Base-by-base conservation (phyloP, 768 basidiomycete genomes). In the Cubamyces lactineus region DNA sequence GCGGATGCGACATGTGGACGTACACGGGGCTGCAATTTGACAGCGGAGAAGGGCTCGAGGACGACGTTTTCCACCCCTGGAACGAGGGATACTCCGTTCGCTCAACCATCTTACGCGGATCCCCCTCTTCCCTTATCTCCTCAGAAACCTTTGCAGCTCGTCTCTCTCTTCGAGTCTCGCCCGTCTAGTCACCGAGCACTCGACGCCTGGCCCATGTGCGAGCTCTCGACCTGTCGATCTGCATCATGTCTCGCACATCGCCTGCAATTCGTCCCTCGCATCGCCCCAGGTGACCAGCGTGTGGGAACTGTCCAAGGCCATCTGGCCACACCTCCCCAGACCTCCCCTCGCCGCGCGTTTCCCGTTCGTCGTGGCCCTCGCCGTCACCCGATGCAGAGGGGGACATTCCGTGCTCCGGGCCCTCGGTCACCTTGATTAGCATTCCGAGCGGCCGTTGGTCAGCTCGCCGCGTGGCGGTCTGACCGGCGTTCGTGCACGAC, bases 241-340 rank as follows among this genome's bases (percentile, higher is more conserved):
- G 19, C 45, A 46, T 2, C 45, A 21, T 46, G 45, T 21, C 45
- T 34, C 34, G 34, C 34, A 34, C 34, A 34, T 34, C 51, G 50
- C 17, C 34, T 30, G 34, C 50, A 11, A 17, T 39, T 17, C 50
- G 34, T 23, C 23, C 51, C 51, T 39, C 51, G n/a, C 26, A 38
- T 21, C n/a, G 39, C 16, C 19, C 51, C 51, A 53, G 51, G 38
- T 53, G 51, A 53, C 51, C 51, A 9, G 24, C 38, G 34, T 28
- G 51, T 53, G 51, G 24, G 51, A 53, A 40, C 15, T 21, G 48
- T 38, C 48, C 48, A 53, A 53, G 38, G 51, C 15, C 24, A 45
- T 16, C 53, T 45, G 53, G 19, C 21, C 48, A 34, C 34, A 49
- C 48, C 48, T 49, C 26, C 16, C 21, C 48, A 34, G 5, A 49